phyloP scores from a whole-genome alignment of 2,329 filamentous ascomycete genomes.

The Exophiala mesophila region DNA sequence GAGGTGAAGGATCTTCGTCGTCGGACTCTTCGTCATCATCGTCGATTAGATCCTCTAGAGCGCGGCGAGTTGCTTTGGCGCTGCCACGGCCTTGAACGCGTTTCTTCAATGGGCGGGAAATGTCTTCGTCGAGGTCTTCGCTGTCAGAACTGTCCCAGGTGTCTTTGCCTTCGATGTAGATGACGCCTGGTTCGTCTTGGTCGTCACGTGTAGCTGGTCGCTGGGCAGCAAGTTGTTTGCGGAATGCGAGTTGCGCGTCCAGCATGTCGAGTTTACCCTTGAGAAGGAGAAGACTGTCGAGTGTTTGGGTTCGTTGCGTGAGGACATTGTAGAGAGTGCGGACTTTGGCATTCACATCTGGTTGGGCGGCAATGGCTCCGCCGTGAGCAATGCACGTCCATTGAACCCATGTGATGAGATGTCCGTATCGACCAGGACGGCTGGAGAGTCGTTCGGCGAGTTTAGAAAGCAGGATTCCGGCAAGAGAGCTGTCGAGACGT shows the following conservation, averaged over 20 bases:
- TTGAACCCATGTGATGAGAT: slow-evolving; percentile 91
- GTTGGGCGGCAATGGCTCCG: slow-evolving; percentile 79
- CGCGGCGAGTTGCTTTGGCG: slow-evolving; percentile 32
- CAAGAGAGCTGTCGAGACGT: slow-evolving; percentile 78
- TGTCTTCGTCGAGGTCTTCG: slow-evolving; percentile 34
- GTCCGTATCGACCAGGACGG: slow-evolving; percentile 81
- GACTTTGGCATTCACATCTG: slow-evolving; percentile 74
- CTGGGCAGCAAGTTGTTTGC: slow-evolving; percentile 58
- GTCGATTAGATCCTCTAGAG: slow-evolving; percentile 23
- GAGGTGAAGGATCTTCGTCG: slow-evolving; percentile 16
- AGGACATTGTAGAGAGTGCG: slow-evolving; percentile 78
- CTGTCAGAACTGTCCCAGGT: slow-evolving; percentile 39
- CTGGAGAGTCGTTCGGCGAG: slow-evolving; percentile 82
- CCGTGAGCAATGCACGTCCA: slow-evolving; percentile 91
- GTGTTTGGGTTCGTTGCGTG: slow-evolving; percentile 74
- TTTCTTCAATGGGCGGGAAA: slow-evolving; percentile 8
- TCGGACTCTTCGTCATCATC: slow-evolving; percentile 11
- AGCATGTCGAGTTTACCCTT: slow-evolving; percentile 96
- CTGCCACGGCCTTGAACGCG: slow-evolving; percentile 4
- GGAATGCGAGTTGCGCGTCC: slow-evolving; percentile 78
- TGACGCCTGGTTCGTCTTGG: slow-evolving; percentile 52
- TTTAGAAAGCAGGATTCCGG: slow-evolving; percentile 71
- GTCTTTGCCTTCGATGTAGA: slow-evolving; percentile 79
- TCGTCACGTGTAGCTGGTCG: slow-evolving; percentile 53
- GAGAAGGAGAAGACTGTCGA: slow-evolving; percentile 76